Evolutionary conservation across 1,284 basidiomycete species (phyloP).

Genomic region (Chondrostereum purpureum): DNA sequence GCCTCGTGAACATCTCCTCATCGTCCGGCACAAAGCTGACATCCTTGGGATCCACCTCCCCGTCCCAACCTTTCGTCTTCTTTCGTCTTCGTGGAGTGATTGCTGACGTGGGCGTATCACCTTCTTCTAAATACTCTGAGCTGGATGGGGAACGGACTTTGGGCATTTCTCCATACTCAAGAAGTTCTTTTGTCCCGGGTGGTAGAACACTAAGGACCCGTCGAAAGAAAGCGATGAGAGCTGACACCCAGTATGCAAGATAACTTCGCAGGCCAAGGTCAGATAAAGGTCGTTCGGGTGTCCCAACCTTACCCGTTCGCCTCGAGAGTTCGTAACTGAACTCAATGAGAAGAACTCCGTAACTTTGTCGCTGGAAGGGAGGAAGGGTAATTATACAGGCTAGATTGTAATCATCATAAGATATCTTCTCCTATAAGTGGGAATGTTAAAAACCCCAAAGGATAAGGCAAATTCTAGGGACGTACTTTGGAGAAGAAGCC

Average conservation of each 20-base stretch:
- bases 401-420: conserved; percentile 95
- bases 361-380: conserved; percentile 86
- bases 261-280: conserved; percentile 91
- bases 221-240: conserved; percentile 77
- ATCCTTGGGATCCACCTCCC: conserved; percentile 2
- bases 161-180: background rate
- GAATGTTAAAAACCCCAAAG: no score
- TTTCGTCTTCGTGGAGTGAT: background rate
- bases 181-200: conserved; percentile 4
- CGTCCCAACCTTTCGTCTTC: conserved; percentile 1
- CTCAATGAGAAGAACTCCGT: conserved; percentile 95
- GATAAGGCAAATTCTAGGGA: background rate
- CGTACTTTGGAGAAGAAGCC: conserved; percentile 93
- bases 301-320: conserved; percentile 73
- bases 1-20: conserved; percentile 15
- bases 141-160: background rate
- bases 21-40: conserved; percentile 26
- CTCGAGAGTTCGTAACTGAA: conserved; percentile 95
- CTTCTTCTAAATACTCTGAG: background rate
- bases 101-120: background rate
- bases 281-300: conserved; percentile 92
- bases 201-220: conserved; percentile 34
- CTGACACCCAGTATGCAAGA: conserved; percentile 86
- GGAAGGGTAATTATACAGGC: conserved; percentile 96
- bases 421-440: conserved; percentile 82